Evolutionary conservation across 2,329 filamentous ascomycete species (phyloP).

Genomic region (Diaporthe helianthi): DNA sequence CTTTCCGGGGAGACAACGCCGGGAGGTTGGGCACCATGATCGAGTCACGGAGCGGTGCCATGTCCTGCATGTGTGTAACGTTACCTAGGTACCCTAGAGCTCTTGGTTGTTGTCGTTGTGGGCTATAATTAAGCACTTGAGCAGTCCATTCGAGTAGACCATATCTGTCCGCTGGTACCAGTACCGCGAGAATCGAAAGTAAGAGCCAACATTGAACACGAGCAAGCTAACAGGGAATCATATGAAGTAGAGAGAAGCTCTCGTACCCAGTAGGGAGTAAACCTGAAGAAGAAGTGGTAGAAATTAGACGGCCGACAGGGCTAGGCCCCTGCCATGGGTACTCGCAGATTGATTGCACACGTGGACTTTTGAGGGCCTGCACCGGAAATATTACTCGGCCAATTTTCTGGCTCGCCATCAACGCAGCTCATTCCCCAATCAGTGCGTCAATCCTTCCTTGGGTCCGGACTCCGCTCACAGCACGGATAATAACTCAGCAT

Average conservation of each 20-base stretch:
- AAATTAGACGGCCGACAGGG: slow-evolving; percentile 7
- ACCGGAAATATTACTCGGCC: neutral
- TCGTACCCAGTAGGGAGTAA: neutral
- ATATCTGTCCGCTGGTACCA: slow-evolving; percentile 11
- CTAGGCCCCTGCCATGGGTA: neutral
- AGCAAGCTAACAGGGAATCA: neutral
- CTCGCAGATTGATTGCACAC: slow-evolving; percentile 12
- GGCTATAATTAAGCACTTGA: too few relatives aligned
- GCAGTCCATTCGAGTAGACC: neutral
- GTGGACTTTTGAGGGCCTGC: neutral
- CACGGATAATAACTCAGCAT: neutral
- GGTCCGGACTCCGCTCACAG: neutral
- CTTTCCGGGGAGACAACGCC: slow-evolving; percentile 6
- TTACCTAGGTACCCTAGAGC: too few relatives aligned
- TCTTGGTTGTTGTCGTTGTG: neutral
- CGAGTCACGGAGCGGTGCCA: slow-evolving; percentile 29
- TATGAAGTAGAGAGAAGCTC: neutral
- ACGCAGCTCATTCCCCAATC: neutral
- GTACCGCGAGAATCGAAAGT: slow-evolving; percentile 16
- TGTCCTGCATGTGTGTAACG: too few relatives aligned
- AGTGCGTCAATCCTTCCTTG: neutral
- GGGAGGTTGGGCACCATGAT: slow-evolving; percentile 14
- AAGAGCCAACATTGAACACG: neutral
- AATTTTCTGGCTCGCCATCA: slow-evolving; percentile 8
- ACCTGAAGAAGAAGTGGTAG: neutral